Percentiles rank a stretch among this genome's conserved stretches.
phyloP scores from a whole-genome alignment of 352 stramenopile genomes.

The Phytophthora multivora region DNA sequence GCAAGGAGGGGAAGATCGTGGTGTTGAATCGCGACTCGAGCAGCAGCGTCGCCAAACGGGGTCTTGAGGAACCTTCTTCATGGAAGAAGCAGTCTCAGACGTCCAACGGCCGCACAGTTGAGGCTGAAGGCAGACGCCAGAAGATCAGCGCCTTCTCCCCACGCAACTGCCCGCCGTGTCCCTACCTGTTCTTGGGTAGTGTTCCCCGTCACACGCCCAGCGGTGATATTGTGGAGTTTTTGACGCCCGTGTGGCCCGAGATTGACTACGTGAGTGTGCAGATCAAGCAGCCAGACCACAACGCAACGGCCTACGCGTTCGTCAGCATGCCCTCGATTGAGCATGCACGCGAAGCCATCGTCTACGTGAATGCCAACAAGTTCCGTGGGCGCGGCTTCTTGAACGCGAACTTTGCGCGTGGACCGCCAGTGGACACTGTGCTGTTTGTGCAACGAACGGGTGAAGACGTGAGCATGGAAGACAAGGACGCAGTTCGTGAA shows the following conservation, averaged over 20 bases:
- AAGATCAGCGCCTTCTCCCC: conserved; percentile 26
- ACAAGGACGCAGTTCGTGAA: conserved; percentile 45
- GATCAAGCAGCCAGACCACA: conserved; percentile 52
- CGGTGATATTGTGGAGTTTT: conserved; percentile 59
- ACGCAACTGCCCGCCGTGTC: conserved; percentile 59
- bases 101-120: conserved; percentile 20
- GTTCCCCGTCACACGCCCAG: conserved; percentile 45
- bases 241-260: conserved; percentile 52
- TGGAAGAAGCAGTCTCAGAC: conserved; percentile 19
- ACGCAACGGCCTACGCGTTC: conserved; percentile 63
- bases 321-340: conserved; percentile 61
- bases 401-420: conserved; percentile 74
- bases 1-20: conserved; percentile 32
- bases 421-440: conserved; percentile 63
- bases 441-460: conserved; percentile 63
- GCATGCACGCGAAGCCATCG: conserved; percentile 60
- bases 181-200: conserved; percentile 78
- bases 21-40: conserved; percentile 30
- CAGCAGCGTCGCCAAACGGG: conserved; percentile 1
- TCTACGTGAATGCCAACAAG: conserved; percentile 44
- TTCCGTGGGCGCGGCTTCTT: conserved; percentile 48
- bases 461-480: conserved; percentile 33
- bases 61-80: conserved; percentile 2
- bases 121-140: conserved; percentile 27
- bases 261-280: conserved; percentile 56